Conservation (phyloP, 2,329 filamentous ascomycete species). For the Epicoccum sorghinum region DNA sequence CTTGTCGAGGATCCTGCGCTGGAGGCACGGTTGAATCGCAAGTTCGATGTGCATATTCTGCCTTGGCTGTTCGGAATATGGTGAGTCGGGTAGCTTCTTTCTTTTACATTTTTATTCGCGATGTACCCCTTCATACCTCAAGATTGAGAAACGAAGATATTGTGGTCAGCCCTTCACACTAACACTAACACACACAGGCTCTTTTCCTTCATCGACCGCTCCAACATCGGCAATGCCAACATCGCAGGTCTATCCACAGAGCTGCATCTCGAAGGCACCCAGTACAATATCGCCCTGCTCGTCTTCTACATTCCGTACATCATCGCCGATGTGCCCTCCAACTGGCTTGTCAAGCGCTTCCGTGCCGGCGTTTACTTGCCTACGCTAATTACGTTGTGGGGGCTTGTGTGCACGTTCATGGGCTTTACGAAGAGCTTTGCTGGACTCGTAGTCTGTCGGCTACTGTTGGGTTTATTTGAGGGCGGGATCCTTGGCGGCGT, state of each 20-base stretch:
- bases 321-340: slow-evolving; percentile 50
- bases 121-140: too few relatives aligned
- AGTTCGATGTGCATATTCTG: slow-evolving; percentile 52
- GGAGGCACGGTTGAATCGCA: slow-evolving; percentile 48
- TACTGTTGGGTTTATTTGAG: slow-evolving; percentile 52
- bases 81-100: slow-evolving; percentile 6
- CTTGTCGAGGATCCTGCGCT: slow-evolving; percentile 20
- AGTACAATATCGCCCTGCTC: slow-evolving; percentile 51
- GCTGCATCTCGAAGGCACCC: slow-evolving; percentile 47
- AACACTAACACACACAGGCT: slow-evolving; percentile 26
- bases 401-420: slow-evolving; percentile 48
- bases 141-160: too few relatives aligned
- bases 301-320: slow-evolving; percentile 56
- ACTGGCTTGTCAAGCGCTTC: slow-evolving; percentile 50
- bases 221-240: slow-evolving; percentile 52
- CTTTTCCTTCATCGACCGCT: slow-evolving; percentile 56
- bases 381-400: slow-evolving; percentile 49
- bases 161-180: not conserved
- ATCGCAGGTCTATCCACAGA: slow-evolving; percentile 51
- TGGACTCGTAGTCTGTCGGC: slow-evolving; percentile 49
- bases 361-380: slow-evolving; percentile 51
- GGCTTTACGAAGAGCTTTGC: slow-evolving; percentile 51
- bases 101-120: not conserved
- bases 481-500: slow-evolving; percentile 51
- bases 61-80: slow-evolving; percentile 56